phyloP scores from a whole-genome alignment of 1,284 basidiomycete genomes.

The Xerocomus nothofagi region DNA sequence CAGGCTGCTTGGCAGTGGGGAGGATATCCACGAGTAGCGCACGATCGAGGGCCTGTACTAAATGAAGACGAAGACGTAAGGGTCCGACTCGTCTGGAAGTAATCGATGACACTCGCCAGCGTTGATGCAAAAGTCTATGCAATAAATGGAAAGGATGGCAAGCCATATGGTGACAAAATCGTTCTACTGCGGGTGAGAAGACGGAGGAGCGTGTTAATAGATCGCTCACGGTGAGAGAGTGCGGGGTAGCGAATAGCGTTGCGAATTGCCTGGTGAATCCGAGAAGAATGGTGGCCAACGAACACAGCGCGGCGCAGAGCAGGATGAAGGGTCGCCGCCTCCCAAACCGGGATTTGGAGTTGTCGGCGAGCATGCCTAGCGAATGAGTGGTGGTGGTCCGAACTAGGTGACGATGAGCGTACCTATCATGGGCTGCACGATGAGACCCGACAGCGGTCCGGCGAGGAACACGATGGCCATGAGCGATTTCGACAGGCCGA shows the following conservation, averaged over 20 bases:
- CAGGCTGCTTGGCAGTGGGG: conserved; percentile 72
- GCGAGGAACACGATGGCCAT: conserved; percentile 95
- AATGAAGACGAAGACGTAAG: conserved; percentile 9
- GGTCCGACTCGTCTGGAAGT: not conserved
- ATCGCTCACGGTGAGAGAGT: conserved; percentile 38
- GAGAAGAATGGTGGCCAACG: conserved; percentile 75
- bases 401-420: not conserved
- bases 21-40: conserved; percentile 76
- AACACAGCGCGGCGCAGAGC: conserved; percentile 65
- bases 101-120: conserved; percentile 51
- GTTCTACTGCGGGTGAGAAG: conserved; percentile 44
- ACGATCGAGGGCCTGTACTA: conserved; percentile 82
- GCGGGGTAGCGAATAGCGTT: conserved; percentile 51
- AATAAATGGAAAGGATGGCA: conserved; percentile 84
- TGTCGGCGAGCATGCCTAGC: conserved; percentile 78
- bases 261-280: conserved; percentile 83
- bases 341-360: conserved; percentile 82
- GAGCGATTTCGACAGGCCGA: conserved; percentile 84
- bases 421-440: conserved; percentile 91
- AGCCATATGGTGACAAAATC: conserved; percentile 68
- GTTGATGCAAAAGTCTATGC: conserved; percentile 93
- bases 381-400: conserved; percentile 1
- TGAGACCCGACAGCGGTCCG: conserved; percentile 87
- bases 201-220: not conserved
- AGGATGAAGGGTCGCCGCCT: conserved; percentile 87